phyloP scores from a whole-genome alignment of 192 early-diverging fungal species.

The Funneliformis mosseae region DNA sequence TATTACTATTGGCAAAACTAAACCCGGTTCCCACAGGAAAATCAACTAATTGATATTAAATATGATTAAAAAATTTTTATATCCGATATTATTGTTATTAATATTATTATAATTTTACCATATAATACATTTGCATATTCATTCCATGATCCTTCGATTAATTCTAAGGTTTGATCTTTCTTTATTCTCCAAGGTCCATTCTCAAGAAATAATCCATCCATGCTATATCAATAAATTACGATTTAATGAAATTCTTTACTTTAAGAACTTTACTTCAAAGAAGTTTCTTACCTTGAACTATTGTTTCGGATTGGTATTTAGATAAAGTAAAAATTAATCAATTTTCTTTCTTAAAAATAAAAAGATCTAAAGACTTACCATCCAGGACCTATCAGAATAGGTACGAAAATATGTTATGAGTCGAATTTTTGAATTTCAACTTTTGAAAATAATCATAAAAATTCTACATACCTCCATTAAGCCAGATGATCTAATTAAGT shows the following conservation, averaged over 20 bases:
- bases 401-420: background rate
- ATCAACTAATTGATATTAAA: slow-evolving; percentile 50
- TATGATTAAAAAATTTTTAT: background rate
- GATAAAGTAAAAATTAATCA: too few species aligned
- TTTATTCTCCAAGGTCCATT: slow-evolving; percentile 57
- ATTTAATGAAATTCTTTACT: background rate
- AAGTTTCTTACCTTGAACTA: slow-evolving; percentile 6
- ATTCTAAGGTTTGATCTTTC: slow-evolving; percentile 40
- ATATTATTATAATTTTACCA: slow-evolving; percentile 37
- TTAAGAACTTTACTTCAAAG: too few species aligned
- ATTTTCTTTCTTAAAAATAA: too few species aligned
- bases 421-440: background rate
- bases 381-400: slow-evolving; percentile 31
- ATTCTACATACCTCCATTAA: slow-evolving; percentile 55
- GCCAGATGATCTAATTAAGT: slow-evolving; percentile 55
- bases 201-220: slow-evolving; percentile 67
- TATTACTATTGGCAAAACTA: slow-evolving; percentile 48
- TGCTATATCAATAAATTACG: slow-evolving; percentile 41
- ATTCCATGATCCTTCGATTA: slow-evolving; percentile 57
- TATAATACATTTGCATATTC: slow-evolving; percentile 61
- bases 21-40: slow-evolving; percentile 68
- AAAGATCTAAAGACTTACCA: slow-evolving; percentile 31
- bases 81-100: background rate
- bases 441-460: background rate
- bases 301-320: background rate